Conservation (phyloP, 108 stramenopile species). For the Cyclotella cryptica region DNA sequence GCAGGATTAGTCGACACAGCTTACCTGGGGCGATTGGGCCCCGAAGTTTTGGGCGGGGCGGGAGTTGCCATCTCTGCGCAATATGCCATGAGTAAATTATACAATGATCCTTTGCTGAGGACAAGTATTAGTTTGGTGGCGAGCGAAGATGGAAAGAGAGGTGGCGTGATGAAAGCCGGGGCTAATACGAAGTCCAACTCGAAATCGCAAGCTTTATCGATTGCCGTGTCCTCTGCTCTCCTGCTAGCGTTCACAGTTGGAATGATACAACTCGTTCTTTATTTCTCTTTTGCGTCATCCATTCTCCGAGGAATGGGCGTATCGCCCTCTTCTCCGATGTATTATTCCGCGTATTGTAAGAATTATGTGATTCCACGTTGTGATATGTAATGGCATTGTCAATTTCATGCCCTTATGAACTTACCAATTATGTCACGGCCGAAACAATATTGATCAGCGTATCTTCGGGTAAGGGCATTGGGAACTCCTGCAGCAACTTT, state of each 20-base stretch:
- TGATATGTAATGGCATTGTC: no score
- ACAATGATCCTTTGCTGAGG: slow-evolving; percentile 92
- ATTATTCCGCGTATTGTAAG: slow-evolving; percentile 65
- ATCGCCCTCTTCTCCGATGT: slow-evolving; percentile 68
- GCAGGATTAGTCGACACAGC: slow-evolving; percentile 92
- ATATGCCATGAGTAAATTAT: slow-evolving; percentile 89
- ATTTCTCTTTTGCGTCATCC: slow-evolving; percentile 56
- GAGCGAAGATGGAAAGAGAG: slow-evolving; percentile 71
- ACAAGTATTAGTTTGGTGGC: slow-evolving; percentile 92
- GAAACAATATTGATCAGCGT: slow-evolving; percentile 38
- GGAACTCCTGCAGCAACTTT: slow-evolving; percentile 91
- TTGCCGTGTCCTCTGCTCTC: slow-evolving; percentile 88
- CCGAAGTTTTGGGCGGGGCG: slow-evolving; percentile 90
- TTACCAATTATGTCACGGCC: neutral
- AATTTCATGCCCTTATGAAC: no score
- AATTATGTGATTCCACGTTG: no score
- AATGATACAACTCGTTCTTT: slow-evolving; percentile 78
- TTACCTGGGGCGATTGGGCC: slow-evolving; percentile 83
- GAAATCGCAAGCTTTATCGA: slow-evolving; percentile 54
- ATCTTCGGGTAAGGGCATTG: slow-evolving; percentile 81
- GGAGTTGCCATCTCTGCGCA: slow-evolving; percentile 93
- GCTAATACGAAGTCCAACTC: neutral
- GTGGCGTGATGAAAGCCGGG: neutral
- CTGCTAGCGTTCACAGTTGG: slow-evolving; percentile 85
- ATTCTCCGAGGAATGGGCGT: slow-evolving; percentile 88